Percentiles rank a stretch among this genome's conserved stretches.
phyloP scores from a whole-genome alignment of 441 rosid genomes.

The Rhodomyrtus psidioides region DNA sequence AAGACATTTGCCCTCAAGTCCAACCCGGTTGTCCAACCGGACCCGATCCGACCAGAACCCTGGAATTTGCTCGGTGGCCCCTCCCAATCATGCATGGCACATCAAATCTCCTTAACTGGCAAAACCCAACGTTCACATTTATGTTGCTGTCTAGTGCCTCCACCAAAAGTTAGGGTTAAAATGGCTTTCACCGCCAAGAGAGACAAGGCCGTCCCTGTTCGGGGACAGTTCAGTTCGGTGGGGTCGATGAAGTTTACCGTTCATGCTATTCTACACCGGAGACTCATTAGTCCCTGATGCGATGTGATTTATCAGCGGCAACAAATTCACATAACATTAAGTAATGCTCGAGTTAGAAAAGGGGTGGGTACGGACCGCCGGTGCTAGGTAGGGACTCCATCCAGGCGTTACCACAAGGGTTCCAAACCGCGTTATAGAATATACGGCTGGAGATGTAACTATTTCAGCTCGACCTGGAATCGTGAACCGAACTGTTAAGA shows the following conservation, averaged over 20 bases:
- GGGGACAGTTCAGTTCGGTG: background rate
- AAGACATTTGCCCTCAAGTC: accelerated
- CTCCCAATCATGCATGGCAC: background rate
- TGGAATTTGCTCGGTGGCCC: background rate
- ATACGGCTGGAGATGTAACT: background rate
- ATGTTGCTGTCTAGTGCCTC: background rate
- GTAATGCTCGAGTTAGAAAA: too few relatives aligned
- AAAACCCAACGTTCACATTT: background rate
- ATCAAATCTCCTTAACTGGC: background rate
- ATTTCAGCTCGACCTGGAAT: too few relatives aligned
- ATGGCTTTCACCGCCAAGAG: background rate
- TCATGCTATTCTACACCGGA: accelerated
- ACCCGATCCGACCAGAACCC: background rate
- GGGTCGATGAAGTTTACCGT: background rate
- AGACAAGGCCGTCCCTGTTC: background rate
- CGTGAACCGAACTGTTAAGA: background rate
- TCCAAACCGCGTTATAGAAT: background rate
- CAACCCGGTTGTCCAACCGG: background rate
- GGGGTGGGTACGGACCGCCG: background rate
- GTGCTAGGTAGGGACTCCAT: background rate
- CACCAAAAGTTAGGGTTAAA: background rate
- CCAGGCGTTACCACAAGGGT: accelerated
- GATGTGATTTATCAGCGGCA: background rate
- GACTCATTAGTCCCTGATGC: accelerated
- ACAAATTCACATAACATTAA: too few relatives aligned